These are phyloP conservation scores for Talaromyces sp. DNA, from an alignment of 2,329 filamentous ascomycete genomes.

Conservation along the genomic window DNA sequence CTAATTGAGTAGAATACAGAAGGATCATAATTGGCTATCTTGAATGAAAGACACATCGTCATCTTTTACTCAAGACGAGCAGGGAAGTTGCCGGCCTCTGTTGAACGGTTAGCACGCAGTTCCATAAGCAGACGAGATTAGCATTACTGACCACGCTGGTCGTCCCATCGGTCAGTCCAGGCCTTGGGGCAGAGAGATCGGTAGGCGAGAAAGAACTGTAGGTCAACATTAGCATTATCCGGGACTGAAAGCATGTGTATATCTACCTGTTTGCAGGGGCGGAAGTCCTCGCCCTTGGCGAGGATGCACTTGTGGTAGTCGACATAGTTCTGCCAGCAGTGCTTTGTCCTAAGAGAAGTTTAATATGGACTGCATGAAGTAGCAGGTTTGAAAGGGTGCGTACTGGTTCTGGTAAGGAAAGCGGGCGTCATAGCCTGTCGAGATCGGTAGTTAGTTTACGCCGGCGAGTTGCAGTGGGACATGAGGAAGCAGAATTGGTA, in stretches of 20 bases:
- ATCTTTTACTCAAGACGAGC: conserved; percentile 42
- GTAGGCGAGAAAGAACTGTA: conserved; percentile 92
- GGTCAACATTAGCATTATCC: neutral
- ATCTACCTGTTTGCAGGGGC: conserved; percentile 90
- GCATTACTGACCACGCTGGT: conserved; percentile 76
- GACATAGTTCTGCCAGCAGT: conserved; percentile 99
- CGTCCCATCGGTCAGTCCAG: conserved; percentile 94
- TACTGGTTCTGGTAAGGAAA: conserved; percentile 90
- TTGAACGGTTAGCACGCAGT: conserved; percentile 1
- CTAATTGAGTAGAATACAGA: conserved; percentile 40
- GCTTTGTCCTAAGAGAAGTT: conserved; percentile 65
- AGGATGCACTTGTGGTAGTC: conserved; percentile 99
- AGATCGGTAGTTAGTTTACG: conserved; percentile 6
- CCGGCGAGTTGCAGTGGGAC: conserved; percentile 6
- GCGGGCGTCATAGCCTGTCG: conserved; percentile 90
- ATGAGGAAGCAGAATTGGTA: conserved; percentile 25
- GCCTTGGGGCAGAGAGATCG: conserved; percentile 93
- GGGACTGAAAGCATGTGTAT: neutral
- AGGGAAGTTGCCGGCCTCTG: conserved; percentile 58
- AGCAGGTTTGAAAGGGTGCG: conserved; percentile 21
- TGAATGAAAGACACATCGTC: conserved; percentile 16
- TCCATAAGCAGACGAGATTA: neutral
- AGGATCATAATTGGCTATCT: conserved; percentile 29
- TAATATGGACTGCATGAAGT: neutral
- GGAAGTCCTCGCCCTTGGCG: conserved; percentile 98